These are phyloP conservation scores for Hippophae rhamnoides DNA, from an alignment of 306 rosid species.

Conservation along the genomic window DNA sequence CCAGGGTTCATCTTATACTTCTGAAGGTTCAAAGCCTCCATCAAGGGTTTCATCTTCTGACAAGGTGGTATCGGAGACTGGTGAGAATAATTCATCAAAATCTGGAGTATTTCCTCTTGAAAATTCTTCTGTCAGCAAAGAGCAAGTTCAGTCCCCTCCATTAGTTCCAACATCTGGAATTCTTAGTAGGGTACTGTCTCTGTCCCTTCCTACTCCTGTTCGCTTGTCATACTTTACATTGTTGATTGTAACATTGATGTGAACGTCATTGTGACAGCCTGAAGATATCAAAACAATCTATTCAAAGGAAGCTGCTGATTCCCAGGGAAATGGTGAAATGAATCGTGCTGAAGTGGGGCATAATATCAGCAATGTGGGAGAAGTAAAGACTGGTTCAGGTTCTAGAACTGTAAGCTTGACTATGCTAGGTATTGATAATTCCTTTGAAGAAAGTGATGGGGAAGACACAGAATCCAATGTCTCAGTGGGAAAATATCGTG, in stretches of 20 bases:
- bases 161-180: constrained; percentile 23
- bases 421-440: constrained; percentile 32
- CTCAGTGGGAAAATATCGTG: constrained; percentile 55
- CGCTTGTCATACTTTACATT: too few species aligned
- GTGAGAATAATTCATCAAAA: constrained; percentile 12
- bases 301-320: constrained; percentile 12
- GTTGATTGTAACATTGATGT: too few species aligned
- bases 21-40: constrained; percentile 39
- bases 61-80: constrained; percentile 19
- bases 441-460: constrained; percentile 44
- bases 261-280: constrained; percentile 28
- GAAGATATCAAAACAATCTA: constrained; percentile 27
- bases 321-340: constrained; percentile 3
- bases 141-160: constrained; percentile 10
- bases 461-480: constrained; percentile 47
- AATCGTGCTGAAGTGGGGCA: constrained; percentile 17
- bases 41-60: constrained; percentile 31
- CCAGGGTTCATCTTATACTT: constrained; percentile 7
- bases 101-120: constrained; percentile 24
- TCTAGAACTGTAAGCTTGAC: constrained; percentile 21
- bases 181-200: constrained; percentile 31
- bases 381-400: constrained; percentile 15
- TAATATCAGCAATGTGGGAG: constrained; percentile 19
- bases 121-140: constrained; percentile 15
- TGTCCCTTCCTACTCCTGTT: background rate